These are phyloP conservation scores for Colletotrichum liriopes DNA, from an alignment of 2,329 filamentous ascomycete species.

Conservation along the genomic window DNA sequence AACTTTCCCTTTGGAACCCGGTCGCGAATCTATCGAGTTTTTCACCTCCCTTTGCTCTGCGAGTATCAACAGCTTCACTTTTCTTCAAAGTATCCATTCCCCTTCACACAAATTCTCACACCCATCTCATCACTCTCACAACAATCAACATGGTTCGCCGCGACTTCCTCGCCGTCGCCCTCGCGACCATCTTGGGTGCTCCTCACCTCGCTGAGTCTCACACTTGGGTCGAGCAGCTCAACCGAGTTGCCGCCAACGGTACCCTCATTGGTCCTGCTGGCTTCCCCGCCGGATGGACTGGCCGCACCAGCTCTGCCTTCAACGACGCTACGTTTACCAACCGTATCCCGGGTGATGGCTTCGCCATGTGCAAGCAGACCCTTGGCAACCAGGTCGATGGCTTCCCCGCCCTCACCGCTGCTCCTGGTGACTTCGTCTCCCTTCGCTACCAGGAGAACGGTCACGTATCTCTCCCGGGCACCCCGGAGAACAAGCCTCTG, in stretches of 20 bases:
- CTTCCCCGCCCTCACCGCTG: constrained; percentile 74
- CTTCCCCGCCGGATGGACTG: constrained; percentile 80
- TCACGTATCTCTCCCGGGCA: constrained; percentile 75
- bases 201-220: constrained; percentile 67
- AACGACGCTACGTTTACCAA: constrained; percentile 72
- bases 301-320: constrained; percentile 69
- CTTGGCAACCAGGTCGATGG: constrained; percentile 44
- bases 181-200: constrained; percentile 49
- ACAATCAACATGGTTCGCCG: constrained; percentile 37
- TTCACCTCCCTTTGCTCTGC: constrained; percentile 5
- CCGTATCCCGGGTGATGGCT: constrained; percentile 72
- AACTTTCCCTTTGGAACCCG: not conserved
- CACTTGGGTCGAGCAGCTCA: constrained; percentile 86
- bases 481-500: constrained; percentile 71
- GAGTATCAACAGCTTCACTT: constrained; percentile 14
- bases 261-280: constrained; percentile 80
- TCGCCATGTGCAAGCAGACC: constrained; percentile 29
- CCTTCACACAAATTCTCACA: constrained; percentile 4
- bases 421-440: constrained; percentile 75
- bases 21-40: not conserved
- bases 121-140: constrained; percentile 14
- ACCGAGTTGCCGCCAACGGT: constrained; percentile 80
- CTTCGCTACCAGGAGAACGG: constrained; percentile 83
- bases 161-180: constrained; percentile 45
- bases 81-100: not conserved